phyloP scores from a whole-genome alignment of 331 rosid species.

The Arachis monticola region DNA sequence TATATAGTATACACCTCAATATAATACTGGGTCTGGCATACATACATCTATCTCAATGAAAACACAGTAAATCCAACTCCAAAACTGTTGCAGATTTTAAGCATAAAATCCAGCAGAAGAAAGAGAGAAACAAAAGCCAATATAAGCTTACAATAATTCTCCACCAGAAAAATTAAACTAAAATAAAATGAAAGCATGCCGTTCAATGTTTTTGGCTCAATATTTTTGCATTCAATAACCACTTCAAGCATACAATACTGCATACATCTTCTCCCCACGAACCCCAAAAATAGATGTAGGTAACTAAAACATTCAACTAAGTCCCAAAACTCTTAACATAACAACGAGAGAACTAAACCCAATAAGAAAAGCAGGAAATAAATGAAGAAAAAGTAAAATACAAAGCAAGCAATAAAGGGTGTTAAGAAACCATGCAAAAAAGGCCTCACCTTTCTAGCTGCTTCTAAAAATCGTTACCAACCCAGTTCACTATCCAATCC shows the following conservation, averaged over 20 bases:
- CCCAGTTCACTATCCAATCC: not conserved
- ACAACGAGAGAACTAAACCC: not conserved
- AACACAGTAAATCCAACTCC: not conserved
- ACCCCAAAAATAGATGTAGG: too few species aligned
- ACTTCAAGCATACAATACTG: too few species aligned
- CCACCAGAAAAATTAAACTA: not conserved
- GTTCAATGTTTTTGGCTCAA: not conserved
- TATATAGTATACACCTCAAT: not conserved
- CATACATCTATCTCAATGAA: not conserved
- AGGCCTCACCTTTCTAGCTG: not conserved
- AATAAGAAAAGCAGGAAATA: not conserved
- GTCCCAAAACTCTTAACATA: not conserved
- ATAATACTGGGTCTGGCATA: not conserved
- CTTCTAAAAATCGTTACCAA: not conserved
- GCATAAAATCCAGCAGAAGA: not conserved
- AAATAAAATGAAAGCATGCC: not conserved
- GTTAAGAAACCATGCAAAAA: not conserved
- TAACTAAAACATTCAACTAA: not conserved
- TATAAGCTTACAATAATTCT: not conserved
- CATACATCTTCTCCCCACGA: too few species aligned
- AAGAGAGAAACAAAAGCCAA: not conserved
- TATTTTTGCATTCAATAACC: too few species aligned
- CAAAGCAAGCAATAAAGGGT: not conserved
- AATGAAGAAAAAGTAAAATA: not conserved
- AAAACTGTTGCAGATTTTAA: conserved; percentile 7